These are phyloP conservation scores for Hanseniaspora jakobsenii DNA, from an alignment of 805 yeast genomes.

Conservation along the genomic window DNA sequence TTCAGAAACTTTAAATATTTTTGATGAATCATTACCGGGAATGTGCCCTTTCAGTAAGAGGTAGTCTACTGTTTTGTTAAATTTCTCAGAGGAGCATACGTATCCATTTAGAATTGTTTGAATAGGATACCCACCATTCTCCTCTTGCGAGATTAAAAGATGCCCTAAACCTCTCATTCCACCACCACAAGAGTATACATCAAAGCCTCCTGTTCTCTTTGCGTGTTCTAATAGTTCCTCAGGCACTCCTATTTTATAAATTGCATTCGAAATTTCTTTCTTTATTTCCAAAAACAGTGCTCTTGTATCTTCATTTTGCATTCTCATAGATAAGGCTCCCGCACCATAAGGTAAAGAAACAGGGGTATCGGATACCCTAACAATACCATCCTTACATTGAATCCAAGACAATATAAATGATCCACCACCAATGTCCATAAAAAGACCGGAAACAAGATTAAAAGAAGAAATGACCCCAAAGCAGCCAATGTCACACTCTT, in stretches of 20 bases:
- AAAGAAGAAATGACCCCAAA: slow-evolving; percentile 67
- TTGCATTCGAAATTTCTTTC: slow-evolving; percentile 38
- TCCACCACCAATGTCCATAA: slow-evolving; percentile 66
- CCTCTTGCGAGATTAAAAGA: slow-evolving; percentile 39
- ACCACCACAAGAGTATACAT: slow-evolving; percentile 60
- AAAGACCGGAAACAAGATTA: slow-evolving; percentile 52
- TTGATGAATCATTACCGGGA: slow-evolving; percentile 33
- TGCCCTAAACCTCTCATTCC: slow-evolving; percentile 64
- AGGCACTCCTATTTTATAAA: slow-evolving; percentile 43
- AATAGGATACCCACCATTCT: slow-evolving; percentile 42
- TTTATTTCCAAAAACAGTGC: slow-evolving; percentile 43
- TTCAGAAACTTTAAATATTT: slow-evolving; percentile 53
- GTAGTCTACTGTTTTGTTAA: slow-evolving; percentile 40
- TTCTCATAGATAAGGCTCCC: slow-evolving; percentile 48
- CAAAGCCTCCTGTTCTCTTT: slow-evolving; percentile 44
- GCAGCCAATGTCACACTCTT: slow-evolving; percentile 57
- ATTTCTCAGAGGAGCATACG: slow-evolving; percentile 44
- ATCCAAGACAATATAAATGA: slow-evolving; percentile 62
- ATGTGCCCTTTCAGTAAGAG: slow-evolving; percentile 38
- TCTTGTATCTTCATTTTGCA: slow-evolving; percentile 39
- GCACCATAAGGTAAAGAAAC: slow-evolving; percentile 65
- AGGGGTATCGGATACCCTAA: slow-evolving; percentile 43
- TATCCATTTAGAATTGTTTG: slow-evolving; percentile 61
- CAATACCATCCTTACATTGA: slow-evolving; percentile 41
- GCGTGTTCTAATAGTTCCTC: slow-evolving; percentile 40